These are phyloP conservation scores for Metrosideros polymorpha DNA, from an alignment of 441 rosid genomes.

Conservation along the genomic window DNA sequence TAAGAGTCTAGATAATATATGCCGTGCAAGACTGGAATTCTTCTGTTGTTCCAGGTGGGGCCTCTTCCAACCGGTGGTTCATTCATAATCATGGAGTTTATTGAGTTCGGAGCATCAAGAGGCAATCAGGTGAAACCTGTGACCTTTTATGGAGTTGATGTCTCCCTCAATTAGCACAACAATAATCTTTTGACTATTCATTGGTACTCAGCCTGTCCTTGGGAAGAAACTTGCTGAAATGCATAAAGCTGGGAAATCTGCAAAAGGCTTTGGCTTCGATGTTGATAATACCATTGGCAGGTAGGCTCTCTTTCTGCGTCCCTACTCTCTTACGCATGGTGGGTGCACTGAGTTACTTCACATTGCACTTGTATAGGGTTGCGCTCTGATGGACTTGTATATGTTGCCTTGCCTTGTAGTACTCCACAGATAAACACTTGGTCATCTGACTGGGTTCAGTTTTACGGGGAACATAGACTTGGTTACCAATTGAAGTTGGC, in stretches of 20 bases:
- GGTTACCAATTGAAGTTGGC: constrained; percentile 83
- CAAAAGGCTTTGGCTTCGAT: constrained; percentile 79
- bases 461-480: constrained; percentile 75
- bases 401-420: constrained; percentile 28
- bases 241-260: constrained; percentile 83
- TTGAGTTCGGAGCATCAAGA: constrained; percentile 70
- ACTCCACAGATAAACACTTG: constrained; percentile 88
- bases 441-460: constrained; percentile 82
- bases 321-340: not conserved
- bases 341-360: not conserved
- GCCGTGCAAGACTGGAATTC: not conserved
- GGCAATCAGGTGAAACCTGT: constrained; percentile 57
- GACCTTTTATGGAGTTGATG: not conserved
- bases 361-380: not conserved
- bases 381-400: constrained; percentile 1
- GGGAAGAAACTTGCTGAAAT: constrained; percentile 91
- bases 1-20: not conserved
- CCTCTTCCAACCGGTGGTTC: constrained; percentile 72
- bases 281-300: constrained; percentile 93
- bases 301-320: constrained; percentile 13
- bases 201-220: constrained; percentile 43
- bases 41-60: constrained; percentile 45
- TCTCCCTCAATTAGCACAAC: not conserved
- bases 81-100: constrained; percentile 79
- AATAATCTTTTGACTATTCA: constrained; percentile 3